Conservation (phyloP, 129 eudicot genomes). For the Arctium lappa region DNA sequence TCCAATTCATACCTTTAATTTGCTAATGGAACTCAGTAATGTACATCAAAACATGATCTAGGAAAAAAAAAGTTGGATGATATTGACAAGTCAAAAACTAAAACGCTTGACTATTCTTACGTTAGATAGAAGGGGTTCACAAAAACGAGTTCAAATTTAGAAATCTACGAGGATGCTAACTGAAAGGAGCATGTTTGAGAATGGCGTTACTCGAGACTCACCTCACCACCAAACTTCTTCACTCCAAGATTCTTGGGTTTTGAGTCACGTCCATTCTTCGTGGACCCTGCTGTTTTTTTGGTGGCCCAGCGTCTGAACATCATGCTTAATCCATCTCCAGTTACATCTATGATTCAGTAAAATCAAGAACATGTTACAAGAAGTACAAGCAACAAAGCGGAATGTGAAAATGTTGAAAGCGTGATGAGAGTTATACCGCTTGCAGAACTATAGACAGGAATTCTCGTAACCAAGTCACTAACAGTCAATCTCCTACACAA, state of each 20-base stretch:
- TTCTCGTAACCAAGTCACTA: conserved; percentile 52
- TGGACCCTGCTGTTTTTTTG: conserved; percentile 90
- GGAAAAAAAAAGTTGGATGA: not conserved
- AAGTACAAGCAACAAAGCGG: not conserved
- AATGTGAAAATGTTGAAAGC: not conserved
- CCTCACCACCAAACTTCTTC: conserved; percentile 99
- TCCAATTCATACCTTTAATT: no score
- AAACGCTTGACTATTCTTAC: not conserved
- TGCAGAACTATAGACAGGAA: conserved; percentile 60
- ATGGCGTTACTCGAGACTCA: conserved; percentile 16
- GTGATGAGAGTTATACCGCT: conserved; percentile 45
- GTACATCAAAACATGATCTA: not conserved
- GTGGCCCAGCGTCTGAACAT: conserved; percentile 93
- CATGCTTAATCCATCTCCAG: conserved; percentile 82
- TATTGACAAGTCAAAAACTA: not conserved
- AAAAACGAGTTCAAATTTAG: not conserved
- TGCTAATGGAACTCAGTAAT: no score
- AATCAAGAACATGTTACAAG: not conserved
- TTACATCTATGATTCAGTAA: conserved; percentile 35
- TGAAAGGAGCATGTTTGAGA: not conserved
- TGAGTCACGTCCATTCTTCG: conserved; percentile 93
- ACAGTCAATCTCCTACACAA: conserved; percentile 63
- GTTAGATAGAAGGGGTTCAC: not conserved
- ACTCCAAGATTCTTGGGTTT: conserved; percentile 88
- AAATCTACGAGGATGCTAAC: not conserved